Evolutionary conservation across 2,329 filamentous ascomycete genomes (phyloP), one percentile per base, ranked within the genome.

Genomic region (Arthroderma sp.): DNA sequence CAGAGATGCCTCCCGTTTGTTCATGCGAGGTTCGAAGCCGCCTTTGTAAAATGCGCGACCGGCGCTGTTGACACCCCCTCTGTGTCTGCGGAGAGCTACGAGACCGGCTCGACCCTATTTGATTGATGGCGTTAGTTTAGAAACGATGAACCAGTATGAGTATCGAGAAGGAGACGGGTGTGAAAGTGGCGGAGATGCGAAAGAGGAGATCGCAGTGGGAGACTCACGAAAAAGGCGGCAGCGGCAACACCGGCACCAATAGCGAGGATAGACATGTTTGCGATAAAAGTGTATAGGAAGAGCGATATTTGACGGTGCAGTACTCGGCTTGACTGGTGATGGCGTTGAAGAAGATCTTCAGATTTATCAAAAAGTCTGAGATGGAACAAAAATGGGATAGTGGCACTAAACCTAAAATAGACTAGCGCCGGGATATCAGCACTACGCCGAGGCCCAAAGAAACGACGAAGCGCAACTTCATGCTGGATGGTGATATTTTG

Each of bases 41-140:
- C 91, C 91, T 68, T 96, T 98, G 75, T 95, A 96, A 62, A 87
- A 98, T 36, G 87, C 80, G 65, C 88, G 87, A 56, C 91, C 91
- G 55, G 94, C 70, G 32, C 83, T 81, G 53, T 83, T 83, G 40
- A 84, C 73, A 51, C 68, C 68, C 50, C 65, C 68, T 50, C 83
- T 77, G 48, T 83, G 94, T 58, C 86, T 79, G 51, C 88, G 80
- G 65, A 88, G 77, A 55, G 91, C 91, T 58, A 96, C 83, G 34
- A 94, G 76, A 57, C 88, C 89, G 49, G 91, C 89, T 60, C 91
- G 86, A 53, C 91, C 89, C 87, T 95, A 58, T 36, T 56, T n/a
- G 36, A 31, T 4, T 29, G 48, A 44, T 48, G 45, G 15, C 22
- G 39, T 44, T 31, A 36, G 40, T 33, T 37, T 40, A 27, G 8